Conservation (phyloP, 2,329 filamentous ascomycete species). For the Aschersonia sp. region DNA sequence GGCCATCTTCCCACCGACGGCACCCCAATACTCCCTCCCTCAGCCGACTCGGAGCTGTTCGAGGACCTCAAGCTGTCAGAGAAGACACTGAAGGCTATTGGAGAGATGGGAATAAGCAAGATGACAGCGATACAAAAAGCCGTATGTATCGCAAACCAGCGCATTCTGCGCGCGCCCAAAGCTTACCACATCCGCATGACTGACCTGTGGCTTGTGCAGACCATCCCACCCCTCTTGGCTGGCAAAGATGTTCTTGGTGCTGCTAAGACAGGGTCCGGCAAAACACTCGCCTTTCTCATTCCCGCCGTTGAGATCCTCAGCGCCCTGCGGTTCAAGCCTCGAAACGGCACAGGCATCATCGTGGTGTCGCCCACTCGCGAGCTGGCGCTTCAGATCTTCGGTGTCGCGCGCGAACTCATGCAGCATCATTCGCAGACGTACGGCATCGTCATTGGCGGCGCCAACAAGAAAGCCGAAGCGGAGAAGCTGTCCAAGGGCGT, state of each 20-base stretch:
- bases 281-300: slow-evolving; percentile 89
- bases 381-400: slow-evolving; percentile 89
- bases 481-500: slow-evolving; percentile 92
- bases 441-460: slow-evolving; percentile 91
- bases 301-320: slow-evolving; percentile 89
- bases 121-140: slow-evolving; percentile 93
- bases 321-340: slow-evolving; percentile 82
- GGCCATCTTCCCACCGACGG: slow-evolving; percentile 21
- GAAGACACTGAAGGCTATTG: slow-evolving; percentile 75
- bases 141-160: slow-evolving; percentile 8
- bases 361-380: slow-evolving; percentile 89
- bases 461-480: slow-evolving; percentile 78
- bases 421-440: slow-evolving; percentile 86
- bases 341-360: slow-evolving; percentile 86
- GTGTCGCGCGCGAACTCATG: slow-evolving; percentile 87
- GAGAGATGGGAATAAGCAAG: slow-evolving; percentile 82
- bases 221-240: slow-evolving; percentile 76
- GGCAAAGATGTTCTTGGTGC: slow-evolving; percentile 89
- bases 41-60: slow-evolving; percentile 56
- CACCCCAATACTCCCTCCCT: slow-evolving; percentile 36
- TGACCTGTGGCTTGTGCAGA: slow-evolving; percentile 15
- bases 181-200: not conserved
- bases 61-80: slow-evolving; percentile 73
- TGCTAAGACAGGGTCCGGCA: slow-evolving; percentile 91
- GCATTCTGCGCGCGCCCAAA: not conserved